phyloP scores from a whole-genome alignment of 352 stramenopile genomes.

The Pythium dissotocum region DNA sequence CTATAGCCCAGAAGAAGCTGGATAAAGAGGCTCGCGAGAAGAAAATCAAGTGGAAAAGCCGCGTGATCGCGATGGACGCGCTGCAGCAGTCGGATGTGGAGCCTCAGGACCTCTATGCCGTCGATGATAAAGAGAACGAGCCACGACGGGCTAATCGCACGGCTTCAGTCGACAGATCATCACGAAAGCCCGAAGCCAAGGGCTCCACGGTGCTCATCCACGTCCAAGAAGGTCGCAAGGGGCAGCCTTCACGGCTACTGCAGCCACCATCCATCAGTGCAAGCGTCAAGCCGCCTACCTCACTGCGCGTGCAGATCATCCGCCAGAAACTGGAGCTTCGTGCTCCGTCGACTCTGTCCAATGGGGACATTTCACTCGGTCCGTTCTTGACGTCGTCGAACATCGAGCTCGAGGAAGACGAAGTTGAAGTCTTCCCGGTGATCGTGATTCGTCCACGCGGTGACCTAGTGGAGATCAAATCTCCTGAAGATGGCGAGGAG shows the following conservation, averaged over 20 bases:
- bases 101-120: neutral
- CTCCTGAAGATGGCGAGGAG: neutral
- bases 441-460: slow-evolving; percentile 52
- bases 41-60: slow-evolving; percentile 45
- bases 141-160: slow-evolving; percentile 20
- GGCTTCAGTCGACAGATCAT: neutral
- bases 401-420: slow-evolving; percentile 50
- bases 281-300: neutral
- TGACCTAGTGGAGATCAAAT: slow-evolving; percentile 31
- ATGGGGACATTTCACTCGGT: slow-evolving; percentile 29
- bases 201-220: slow-evolving; percentile 35
- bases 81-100: slow-evolving; percentile 37
- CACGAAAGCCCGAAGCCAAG: neutral
- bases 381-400: slow-evolving; percentile 49
- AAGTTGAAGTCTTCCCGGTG: slow-evolving; percentile 70
- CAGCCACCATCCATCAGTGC: neutral
- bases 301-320: slow-evolving; percentile 42
- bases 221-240: slow-evolving; percentile 32
- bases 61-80: slow-evolving; percentile 61
- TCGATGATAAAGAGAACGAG: slow-evolving; percentile 31
- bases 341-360: slow-evolving; percentile 34
- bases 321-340: slow-evolving; percentile 41
- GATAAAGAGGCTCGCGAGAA: slow-evolving; percentile 27
- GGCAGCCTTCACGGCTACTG: slow-evolving; percentile 45
- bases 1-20: slow-evolving; percentile 16